Conservation (phyloP, 176 grass and related monocot species). For the Lolium perenne region DNA sequence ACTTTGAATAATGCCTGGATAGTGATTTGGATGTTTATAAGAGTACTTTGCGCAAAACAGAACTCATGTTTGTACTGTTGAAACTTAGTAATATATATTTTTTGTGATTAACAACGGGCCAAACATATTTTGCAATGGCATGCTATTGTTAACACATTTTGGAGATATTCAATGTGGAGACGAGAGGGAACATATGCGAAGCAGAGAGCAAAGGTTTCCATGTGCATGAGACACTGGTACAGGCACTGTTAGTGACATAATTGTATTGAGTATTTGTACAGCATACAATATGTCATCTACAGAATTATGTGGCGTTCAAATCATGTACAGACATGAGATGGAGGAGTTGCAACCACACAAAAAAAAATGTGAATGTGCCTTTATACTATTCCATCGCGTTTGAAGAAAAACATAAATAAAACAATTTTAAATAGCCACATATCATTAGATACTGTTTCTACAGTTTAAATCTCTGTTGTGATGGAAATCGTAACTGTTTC, state of each 20-base stretch:
- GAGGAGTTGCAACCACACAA: conserved; percentile 15
- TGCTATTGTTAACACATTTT: not conserved
- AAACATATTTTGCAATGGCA: not conserved
- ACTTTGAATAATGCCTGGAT: too few species aligned
- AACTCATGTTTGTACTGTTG: too few species aligned
- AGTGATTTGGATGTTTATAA: too few species aligned
- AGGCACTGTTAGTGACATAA: conserved; percentile 40
- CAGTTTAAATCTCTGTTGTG: conserved; percentile 19
- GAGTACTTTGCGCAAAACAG: too few species aligned
- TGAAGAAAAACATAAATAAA: not conserved
- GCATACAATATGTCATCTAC: conserved; percentile 20
- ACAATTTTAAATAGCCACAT: not conserved
- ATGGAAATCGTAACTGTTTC: not conserved
- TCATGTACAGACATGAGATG: conserved; percentile 23
- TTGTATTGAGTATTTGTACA: conserved; percentile 44
- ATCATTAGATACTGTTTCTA: not conserved
- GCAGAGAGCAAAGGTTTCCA: conserved; percentile 17
- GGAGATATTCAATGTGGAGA: not conserved
- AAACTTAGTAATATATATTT: too few species aligned
- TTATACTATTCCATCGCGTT: conserved; percentile 5
- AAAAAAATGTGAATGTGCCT: conserved; percentile 11
- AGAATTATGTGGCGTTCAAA: conserved; percentile 19
- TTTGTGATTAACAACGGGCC: not conserved
- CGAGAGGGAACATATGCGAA: not conserved
- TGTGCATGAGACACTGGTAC: conserved; percentile 25